phyloP scores from a whole-genome alignment of 371 early-diverging fungal species.

The Mortierella sp. region DNA sequence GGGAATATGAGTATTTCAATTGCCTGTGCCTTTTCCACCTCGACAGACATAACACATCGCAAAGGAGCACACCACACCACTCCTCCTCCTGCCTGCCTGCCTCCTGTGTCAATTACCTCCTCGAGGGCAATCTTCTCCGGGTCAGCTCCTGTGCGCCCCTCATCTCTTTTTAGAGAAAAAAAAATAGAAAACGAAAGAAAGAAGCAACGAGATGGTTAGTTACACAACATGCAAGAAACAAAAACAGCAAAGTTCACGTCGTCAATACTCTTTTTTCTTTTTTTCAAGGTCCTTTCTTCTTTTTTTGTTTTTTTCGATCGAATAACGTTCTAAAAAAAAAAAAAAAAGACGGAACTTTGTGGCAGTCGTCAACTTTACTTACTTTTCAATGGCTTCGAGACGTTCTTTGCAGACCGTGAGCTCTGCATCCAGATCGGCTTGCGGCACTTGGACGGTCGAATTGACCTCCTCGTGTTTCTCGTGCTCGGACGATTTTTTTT shows the following conservation, averaged over 20 bases:
- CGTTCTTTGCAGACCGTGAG: conserved; percentile 37
- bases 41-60: not conserved
- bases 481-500: conserved; percentile 1
- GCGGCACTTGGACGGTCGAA: not conserved
- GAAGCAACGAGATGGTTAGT: not conserved
- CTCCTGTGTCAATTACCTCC: conserved; percentile 30
- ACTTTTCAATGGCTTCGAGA: conserved; percentile 43
- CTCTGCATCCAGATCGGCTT: conserved; percentile 28
- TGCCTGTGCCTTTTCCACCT: not conserved
- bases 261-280: not conserved
- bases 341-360: not conserved
- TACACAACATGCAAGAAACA: not conserved
- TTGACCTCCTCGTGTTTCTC: not conserved
- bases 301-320: not conserved
- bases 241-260: not conserved
- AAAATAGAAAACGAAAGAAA: not conserved
- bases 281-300: not conserved
- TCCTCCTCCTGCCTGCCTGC: not conserved
- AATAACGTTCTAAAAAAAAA: conserved; percentile 1
- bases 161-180: conserved; percentile 3
- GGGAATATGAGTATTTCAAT: no score
- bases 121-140: conserved; percentile 46
- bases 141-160: conserved; percentile 45
- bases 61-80: not conserved
- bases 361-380: not conserved